A percentile compares a stretch with the other conserved stretches of the same genome.
Evolutionary conservation across 805 yeast species (phyloP).

Genomic region (Cyberlindnera misumaiensis): DNA sequence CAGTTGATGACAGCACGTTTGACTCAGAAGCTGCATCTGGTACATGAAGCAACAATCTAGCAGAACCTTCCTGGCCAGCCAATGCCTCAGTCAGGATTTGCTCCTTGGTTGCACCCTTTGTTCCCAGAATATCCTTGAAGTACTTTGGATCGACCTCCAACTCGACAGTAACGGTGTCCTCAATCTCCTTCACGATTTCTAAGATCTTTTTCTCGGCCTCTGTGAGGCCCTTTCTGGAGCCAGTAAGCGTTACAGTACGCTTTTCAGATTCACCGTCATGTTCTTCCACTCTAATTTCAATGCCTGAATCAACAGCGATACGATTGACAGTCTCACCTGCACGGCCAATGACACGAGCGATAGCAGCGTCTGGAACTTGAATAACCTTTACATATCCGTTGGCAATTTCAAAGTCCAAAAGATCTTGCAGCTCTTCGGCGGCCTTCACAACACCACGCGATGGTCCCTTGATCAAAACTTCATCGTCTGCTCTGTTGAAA

Average conservation of each 20-base stretch:
- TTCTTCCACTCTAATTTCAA: slow-evolving; percentile 37
- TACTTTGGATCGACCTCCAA: slow-evolving; percentile 16
- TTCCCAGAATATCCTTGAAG: slow-evolving; percentile 16
- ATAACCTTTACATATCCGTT: slow-evolving; percentile 67
- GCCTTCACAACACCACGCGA: slow-evolving; percentile 84
- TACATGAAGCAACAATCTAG: slow-evolving; percentile 53
- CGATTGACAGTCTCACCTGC: slow-evolving; percentile 78
- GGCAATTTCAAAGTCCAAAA: slow-evolving; percentile 80
- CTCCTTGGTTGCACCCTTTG: slow-evolving; percentile 48
- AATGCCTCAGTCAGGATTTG: slow-evolving; percentile 78
- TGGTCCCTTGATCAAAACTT: slow-evolving; percentile 77
- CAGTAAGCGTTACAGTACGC: slow-evolving; percentile 65
- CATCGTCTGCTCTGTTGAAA: slow-evolving; percentile 60
- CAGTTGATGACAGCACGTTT: slow-evolving; percentile 54
- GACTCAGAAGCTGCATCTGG: slow-evolving; percentile 64
- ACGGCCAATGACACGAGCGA: slow-evolving; percentile 85
- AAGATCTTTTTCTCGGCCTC: slow-evolving; percentile 61
- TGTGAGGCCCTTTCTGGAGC: slow-evolving; percentile 68
- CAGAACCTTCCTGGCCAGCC: slow-evolving; percentile 45
- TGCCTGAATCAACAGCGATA: slow-evolving; percentile 55
- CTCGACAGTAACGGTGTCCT: slow-evolving; percentile 22
- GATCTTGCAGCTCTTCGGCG: slow-evolving; percentile 74
- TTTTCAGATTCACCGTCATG: slow-evolving; percentile 39
- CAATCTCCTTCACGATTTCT: slow-evolving; percentile 55
- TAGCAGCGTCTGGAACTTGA: slow-evolving; percentile 62